Evolutionary conservation across 2,329 filamentous ascomycete species (phyloP), one percentile per base, ranked within the genome.

Genomic region (Exophiala xenobiotica): DNA sequence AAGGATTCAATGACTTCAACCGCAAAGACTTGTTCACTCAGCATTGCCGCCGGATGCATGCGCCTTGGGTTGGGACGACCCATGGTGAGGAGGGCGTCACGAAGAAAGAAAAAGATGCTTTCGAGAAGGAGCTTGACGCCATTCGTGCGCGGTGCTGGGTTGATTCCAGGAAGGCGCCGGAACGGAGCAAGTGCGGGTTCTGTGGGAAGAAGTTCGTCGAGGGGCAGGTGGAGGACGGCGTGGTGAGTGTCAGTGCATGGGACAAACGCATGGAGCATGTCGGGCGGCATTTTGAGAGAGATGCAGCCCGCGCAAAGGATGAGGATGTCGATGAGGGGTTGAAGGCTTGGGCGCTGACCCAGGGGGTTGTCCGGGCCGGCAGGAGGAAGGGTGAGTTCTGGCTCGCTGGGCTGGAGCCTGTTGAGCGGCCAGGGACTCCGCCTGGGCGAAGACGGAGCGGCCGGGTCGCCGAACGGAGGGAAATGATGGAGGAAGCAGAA

Each of bases 1-100:
- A 37, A 26, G 53, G 62, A 14, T 61, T 65, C 31, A 83, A 86
- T 61, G 84, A 82, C 67, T 96, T 96, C 75, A 95, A 95, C 70
- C 86, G 91, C 63, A 95, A 95, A 67, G 91, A 96, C 64, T 80
- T 96, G 7, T 96, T 91, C 72, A 89, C 86, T 0, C 90, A 95
- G 64, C 92, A 96, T 65, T 78, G 92, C 2, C 81, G 88, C 4
- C 86, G 92, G 40, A 95, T 95, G 88, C 91, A 96, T 31, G 54
- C 54, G 19, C 52, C 54, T 1, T 56, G 57, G 56, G 9, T 27
- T 3, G 35, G 18, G 9, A 48, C 7, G 12, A 48, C 41, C 9
- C 53, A 39, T 2, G 69, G 79, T 69, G 49, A 62, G 20, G 82
- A 84, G 62, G 75, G 65, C 64, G 61, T 63, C 48, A 55, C 60